These are phyloP conservation scores for Jatropha curcas DNA, from an alignment of 345 rosid genomes.

Conservation along the genomic window DNA sequence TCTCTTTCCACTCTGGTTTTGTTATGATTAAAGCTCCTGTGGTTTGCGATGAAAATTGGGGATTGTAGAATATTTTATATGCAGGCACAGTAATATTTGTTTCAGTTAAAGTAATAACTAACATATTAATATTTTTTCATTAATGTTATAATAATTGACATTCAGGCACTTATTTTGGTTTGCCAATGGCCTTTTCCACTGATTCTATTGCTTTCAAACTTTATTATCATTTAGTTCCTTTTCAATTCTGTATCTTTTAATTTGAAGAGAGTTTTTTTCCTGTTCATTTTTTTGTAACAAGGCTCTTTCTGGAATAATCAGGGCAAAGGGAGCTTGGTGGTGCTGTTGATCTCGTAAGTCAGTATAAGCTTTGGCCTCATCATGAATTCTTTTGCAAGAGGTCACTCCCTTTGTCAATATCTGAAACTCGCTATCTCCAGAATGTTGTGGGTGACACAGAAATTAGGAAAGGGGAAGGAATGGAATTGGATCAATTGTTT, in stretches of 20 bases:
- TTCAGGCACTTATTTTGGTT: too few relatives aligned
- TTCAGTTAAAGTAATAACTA: too few relatives aligned
- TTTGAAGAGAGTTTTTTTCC: neutral
- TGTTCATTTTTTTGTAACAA: neutral
- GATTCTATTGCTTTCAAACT: too few relatives aligned
- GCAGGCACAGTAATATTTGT: too few relatives aligned
- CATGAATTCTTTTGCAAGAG: constrained; percentile 85
- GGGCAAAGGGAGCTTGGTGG: constrained; percentile 84
- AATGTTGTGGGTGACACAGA: constrained; percentile 79
- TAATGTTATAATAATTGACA: too few relatives aligned
- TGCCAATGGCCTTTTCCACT: too few relatives aligned
- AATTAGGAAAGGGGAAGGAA: constrained; percentile 88
- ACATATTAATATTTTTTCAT: too few relatives aligned
- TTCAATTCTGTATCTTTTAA: neutral
- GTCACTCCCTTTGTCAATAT: constrained; percentile 71
- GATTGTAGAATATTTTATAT: too few relatives aligned
- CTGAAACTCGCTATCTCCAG: constrained; percentile 76
- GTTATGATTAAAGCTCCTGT: too few relatives aligned
- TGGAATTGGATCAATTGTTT: constrained; percentile 81
- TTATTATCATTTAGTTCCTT: neutral
- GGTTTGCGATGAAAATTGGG: too few relatives aligned
- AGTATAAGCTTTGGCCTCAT: constrained; percentile 65
- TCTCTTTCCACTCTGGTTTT: too few relatives aligned
- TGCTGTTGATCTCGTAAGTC: constrained; percentile 81
- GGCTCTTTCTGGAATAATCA: constrained; percentile 22